Base-by-base conservation (phyloP, 2,329 filamentous ascomycete species). In the Penicillium sp. region DNA sequence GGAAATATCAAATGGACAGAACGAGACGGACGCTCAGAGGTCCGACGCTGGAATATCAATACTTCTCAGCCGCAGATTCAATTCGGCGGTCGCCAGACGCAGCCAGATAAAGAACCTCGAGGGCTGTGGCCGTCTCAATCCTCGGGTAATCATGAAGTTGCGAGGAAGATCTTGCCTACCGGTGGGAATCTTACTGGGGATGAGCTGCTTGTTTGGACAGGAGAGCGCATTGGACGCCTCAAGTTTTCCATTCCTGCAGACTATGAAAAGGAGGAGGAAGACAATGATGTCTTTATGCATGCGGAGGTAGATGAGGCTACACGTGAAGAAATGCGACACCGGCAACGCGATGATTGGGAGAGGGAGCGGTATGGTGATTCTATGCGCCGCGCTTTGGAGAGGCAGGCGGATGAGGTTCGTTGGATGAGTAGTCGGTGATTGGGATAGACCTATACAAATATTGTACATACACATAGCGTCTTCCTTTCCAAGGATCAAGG, bases 1-100 rank as follows among this genome's bases (percentile, higher is more conserved):
- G 93, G 93, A 0, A 86, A 88, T 47, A 73, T 97, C 59, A 93
- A 91, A 70, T 97, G 93, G 92, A 85, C 95, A 43, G 93, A 97
- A 73, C 82, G 92, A 34, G 91, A 97, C 67, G 92, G 90, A 0
- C 77, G 75, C 36, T 78, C 78, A 8, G 75, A 80, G 24, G 78
- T 86, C 5, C 76, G 84, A 13, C 75, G 76, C 0, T 81, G 82
- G 70, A 86, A 85, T 59, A 80, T 87, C 67, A 86, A 86, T 54
- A 73, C 77, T 10, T 69, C 71, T 18, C 52, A 59, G 32, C 56
- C 52, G 21, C 61, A 62, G 43, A 54, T 57, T 47, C 43, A 53
- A 47, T 58, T 56, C 46, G 58, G 38, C 27, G 52, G 29, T 42
- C 46, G 45, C 56, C 59, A 38, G 49, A 51, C 47, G 55, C 43